Conservation (phyloP, 164 flowering plant genomes). For the Sedum album region DNA sequence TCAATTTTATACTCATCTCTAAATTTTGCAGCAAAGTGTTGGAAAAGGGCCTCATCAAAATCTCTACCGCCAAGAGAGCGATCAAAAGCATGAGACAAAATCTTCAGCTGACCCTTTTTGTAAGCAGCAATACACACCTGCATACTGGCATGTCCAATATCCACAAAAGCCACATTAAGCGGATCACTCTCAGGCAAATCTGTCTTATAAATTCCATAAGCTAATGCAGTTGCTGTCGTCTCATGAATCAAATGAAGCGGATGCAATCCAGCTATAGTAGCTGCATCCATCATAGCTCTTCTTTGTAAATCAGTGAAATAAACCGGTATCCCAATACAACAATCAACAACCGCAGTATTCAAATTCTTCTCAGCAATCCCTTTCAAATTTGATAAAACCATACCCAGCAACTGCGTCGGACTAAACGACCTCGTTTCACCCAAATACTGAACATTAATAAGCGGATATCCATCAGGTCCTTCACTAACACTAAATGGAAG, state of each 20-base stretch:
- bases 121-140: slow-evolving; percentile 48
- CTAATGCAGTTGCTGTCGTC: not conserved
- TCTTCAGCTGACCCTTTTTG: slow-evolving; percentile 74
- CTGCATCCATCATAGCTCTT: slow-evolving; percentile 84
- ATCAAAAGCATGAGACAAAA: slow-evolving; percentile 71
- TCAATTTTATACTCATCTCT: slow-evolving; percentile 77
- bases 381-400: slow-evolving; percentile 74
- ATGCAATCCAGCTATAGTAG: slow-evolving; percentile 80
- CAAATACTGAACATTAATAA: slow-evolving; percentile 14
- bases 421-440: slow-evolving; percentile 63
- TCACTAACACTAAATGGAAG: slow-evolving; percentile 69
- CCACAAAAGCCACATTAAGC: slow-evolving; percentile 78
- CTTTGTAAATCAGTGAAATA: slow-evolving; percentile 86
- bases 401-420: slow-evolving; percentile 76
- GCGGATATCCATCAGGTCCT: slow-evolving; percentile 87
- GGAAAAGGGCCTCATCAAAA: slow-evolving; percentile 77
- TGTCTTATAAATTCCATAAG: slow-evolving; percentile 86
- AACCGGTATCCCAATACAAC: slow-evolving; percentile 88
- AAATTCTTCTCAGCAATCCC: slow-evolving; percentile 82
- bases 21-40: slow-evolving; percentile 65
- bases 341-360: slow-evolving; percentile 87
- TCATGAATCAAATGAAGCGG: slow-evolving; percentile 35
- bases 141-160: slow-evolving; percentile 62
- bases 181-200: slow-evolving; percentile 80
- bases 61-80: slow-evolving; percentile 71